Percentiles rank a stretch among this genome's conserved stretches.
Evolutionary conservation across 2,329 filamentous ascomycete genomes (phyloP).

Genomic region (Diaporthe eres): DNA sequence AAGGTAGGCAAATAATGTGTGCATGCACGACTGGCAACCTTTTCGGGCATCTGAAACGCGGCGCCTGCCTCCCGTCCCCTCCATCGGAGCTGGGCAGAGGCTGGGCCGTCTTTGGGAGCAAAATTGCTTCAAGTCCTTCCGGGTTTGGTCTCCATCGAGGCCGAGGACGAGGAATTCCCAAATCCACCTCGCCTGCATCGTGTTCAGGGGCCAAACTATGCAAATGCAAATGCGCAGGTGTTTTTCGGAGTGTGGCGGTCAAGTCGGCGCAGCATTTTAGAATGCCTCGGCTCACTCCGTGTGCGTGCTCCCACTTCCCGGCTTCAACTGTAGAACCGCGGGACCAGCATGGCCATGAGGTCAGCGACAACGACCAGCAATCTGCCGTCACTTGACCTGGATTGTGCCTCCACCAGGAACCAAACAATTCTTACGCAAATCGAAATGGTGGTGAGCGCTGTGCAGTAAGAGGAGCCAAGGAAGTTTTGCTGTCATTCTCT

Average conservation of each 20-base stretch:
- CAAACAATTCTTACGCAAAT: not conserved
- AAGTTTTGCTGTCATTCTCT: not conserved
- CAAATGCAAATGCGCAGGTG: not conserved
- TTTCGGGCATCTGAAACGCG: conserved; percentile 3
- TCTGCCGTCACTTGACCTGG: not conserved
- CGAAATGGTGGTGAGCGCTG: not conserved
- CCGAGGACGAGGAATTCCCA: not conserved
- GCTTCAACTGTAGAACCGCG: not conserved
- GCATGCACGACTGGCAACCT: not conserved
- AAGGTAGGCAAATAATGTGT: not conserved
- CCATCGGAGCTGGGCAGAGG: not conserved
- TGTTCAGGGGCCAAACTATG: conserved; percentile 3
- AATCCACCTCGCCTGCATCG: not conserved
- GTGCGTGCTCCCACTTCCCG: conserved; percentile 30
- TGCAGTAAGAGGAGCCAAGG: conserved; percentile 17
- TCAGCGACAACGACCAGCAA: not conserved
- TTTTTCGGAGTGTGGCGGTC: conserved; percentile 11
- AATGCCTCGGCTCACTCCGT: not conserved
- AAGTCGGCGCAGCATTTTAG: conserved; percentile 26
- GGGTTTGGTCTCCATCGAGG: not conserved
- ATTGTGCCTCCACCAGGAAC: not conserved
- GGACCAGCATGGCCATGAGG: not conserved
- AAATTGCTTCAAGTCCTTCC: not conserved
- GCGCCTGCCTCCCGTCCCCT: not conserved
- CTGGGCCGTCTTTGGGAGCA: not conserved